Percentiles rank a stretch among this genome's conserved stretches.
These are phyloP conservation scores for Globisporangium carolinianum DNA, from an alignment of 352 stramenopile species.

Conservation along the genomic window DNA sequence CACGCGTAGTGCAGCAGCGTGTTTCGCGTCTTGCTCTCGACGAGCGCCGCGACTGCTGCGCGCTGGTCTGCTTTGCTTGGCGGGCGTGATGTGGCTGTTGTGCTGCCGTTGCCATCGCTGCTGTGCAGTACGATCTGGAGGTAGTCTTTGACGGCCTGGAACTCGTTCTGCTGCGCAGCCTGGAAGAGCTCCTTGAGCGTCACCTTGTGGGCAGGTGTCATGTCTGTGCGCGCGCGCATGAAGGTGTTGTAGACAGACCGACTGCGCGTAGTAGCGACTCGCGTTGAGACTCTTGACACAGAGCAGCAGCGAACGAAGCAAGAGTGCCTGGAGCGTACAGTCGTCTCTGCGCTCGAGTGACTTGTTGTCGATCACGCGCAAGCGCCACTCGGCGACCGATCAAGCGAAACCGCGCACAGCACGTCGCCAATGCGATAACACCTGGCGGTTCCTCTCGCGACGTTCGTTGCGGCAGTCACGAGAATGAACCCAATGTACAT, in stretches of 20 bases:
- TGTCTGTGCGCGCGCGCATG: background rate
- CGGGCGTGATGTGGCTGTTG: background rate
- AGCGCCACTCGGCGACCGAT: no score
- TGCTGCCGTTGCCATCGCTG: slow-evolving; percentile 13
- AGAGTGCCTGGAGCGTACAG: no score
- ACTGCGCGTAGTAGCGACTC: no score
- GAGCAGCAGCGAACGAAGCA: no score
- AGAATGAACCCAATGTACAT: no score
- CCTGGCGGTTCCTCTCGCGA: no score
- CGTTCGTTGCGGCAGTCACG: no score
- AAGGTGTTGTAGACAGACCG: background rate
- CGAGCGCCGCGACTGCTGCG: slow-evolving; percentile 24
- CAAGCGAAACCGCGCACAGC: no score
- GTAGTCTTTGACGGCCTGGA: slow-evolving; percentile 48
- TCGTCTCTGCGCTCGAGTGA: no score
- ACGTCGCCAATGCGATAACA: no score
- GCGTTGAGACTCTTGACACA: no score
- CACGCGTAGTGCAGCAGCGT: slow-evolving; percentile 76
- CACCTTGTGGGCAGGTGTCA: slow-evolving; percentile 7
- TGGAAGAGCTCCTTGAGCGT: slow-evolving; percentile 67
- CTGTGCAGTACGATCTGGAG: slow-evolving; percentile 45
- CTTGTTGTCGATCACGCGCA: no score
- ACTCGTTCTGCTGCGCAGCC: slow-evolving; percentile 60
- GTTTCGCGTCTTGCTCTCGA: slow-evolving; percentile 66
- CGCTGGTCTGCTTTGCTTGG: slow-evolving; percentile 4